These are phyloP conservation scores for Pseudocercospora cruenta DNA, from an alignment of 2,329 filamentous ascomycete genomes.

Conservation along the genomic window DNA sequence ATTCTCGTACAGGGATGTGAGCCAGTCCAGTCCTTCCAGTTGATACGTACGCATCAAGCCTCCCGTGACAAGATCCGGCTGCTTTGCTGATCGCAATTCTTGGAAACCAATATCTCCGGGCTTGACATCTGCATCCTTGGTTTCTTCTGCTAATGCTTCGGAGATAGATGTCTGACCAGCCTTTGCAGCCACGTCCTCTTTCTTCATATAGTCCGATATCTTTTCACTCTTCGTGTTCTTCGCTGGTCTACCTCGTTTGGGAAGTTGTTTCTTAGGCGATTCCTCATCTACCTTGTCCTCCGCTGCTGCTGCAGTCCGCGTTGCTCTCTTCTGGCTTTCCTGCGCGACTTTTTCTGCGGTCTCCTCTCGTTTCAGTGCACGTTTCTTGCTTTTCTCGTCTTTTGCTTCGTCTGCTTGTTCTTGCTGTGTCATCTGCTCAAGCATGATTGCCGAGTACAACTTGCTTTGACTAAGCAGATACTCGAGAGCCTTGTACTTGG, in stretches of 20 bases:
- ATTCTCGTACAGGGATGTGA: constrained; percentile 80
- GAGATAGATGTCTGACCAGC: constrained; percentile 58
- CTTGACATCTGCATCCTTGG: constrained; percentile 60
- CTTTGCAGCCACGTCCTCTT: constrained; percentile 59
- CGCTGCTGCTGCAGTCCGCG: constrained; percentile 40
- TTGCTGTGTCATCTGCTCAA: constrained; percentile 57
- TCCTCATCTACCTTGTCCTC: constrained; percentile 27
- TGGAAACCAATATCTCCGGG: constrained; percentile 65
- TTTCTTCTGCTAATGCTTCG: constrained; percentile 62
- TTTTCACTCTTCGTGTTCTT: constrained; percentile 45
- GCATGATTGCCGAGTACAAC: constrained; percentile 56
- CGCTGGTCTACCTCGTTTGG: constrained; percentile 39
- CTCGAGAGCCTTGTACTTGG: constrained; percentile 57
- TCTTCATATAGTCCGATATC: constrained; percentile 65
- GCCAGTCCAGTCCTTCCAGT: constrained; percentile 91
- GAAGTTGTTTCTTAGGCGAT: constrained; percentile 29
- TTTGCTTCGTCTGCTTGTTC: constrained; percentile 52
- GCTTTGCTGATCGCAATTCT: constrained; percentile 76
- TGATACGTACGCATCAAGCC: constrained; percentile 95
- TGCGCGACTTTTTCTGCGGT: constrained; percentile 52
- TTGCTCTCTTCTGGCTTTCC: constrained; percentile 51
- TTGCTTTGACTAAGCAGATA: constrained; percentile 58
- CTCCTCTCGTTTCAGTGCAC: constrained; percentile 51
- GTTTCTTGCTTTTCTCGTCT: constrained; percentile 50
- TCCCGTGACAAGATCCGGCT: constrained; percentile 81